These are phyloP conservation scores for Dictyostelium capitatum DNA, from an alignment of 78 protist genomes.

Conservation along the genomic window DNA sequence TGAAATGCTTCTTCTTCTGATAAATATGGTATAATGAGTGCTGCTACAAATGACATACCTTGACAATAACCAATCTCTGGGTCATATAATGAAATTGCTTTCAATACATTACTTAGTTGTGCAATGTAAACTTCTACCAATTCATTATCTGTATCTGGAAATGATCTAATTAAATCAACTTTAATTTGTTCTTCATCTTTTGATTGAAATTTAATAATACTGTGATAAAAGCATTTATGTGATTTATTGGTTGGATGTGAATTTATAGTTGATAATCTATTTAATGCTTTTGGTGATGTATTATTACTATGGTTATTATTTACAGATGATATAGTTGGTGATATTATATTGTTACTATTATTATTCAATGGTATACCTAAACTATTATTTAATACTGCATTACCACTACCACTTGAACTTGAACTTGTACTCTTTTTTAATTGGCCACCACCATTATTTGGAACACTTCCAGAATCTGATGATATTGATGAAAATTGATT, in stretches of 20 bases:
- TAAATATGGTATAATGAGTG: constrained; percentile 32
- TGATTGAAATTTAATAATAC: constrained; percentile 48
- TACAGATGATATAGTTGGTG: constrained; percentile 5
- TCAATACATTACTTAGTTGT: constrained; percentile 19
- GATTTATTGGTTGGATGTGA: constrained; percentile 12
- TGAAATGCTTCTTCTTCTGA: constrained; percentile 75
- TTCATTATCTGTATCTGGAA: constrained; percentile 11
- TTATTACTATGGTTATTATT: background rate
- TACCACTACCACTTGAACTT: background rate
- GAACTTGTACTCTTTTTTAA: constrained; percentile 16
- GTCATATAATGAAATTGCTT: constrained; percentile 62
- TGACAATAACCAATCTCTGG: constrained; percentile 78
- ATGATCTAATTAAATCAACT: constrained; percentile 62
- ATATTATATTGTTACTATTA: background rate
- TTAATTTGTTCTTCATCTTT: constrained; percentile 74
- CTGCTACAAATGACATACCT: constrained; percentile 74
- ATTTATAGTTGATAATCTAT: background rate
- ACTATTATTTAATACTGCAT: constrained; percentile 10
- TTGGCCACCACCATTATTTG: background rate
- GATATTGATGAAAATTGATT: constrained; percentile 13
- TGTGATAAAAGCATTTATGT: constrained; percentile 71
- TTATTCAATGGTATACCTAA: background rate
- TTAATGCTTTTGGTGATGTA: background rate
- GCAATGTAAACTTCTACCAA: constrained; percentile 22
- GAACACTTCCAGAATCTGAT: constrained; percentile 20